Conservation (phyloP, 352 stramenopile species). For the Globisporangium camurandrum region DNA sequence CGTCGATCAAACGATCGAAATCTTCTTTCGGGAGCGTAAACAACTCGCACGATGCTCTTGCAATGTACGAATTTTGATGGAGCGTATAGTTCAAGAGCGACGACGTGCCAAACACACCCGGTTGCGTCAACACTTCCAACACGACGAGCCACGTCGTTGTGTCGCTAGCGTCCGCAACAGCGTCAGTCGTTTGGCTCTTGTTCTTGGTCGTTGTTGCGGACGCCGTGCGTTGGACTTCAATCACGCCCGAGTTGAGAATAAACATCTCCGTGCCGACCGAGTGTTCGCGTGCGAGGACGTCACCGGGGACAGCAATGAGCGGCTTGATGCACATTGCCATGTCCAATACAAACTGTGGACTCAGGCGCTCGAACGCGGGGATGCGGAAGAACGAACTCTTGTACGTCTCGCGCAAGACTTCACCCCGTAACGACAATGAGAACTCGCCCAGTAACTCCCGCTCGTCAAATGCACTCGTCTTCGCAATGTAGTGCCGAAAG, state of each 20-base stretch:
- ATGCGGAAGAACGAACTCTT: conserved; percentile 70
- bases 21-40: conserved; percentile 77
- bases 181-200: too few relatives aligned
- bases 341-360: conserved; percentile 74
- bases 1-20: conserved; percentile 72
- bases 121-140: conserved; percentile 63
- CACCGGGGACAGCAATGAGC: conserved; percentile 56
- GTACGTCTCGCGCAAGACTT: conserved; percentile 74
- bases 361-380: conserved; percentile 57
- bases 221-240: conserved; percentile 58
- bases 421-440: conserved; percentile 60
- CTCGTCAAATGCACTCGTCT: conserved; percentile 71
- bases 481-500: conserved; percentile 75
- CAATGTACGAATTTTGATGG: conserved; percentile 69
- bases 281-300: conserved; percentile 52
- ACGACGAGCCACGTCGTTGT: conserved; percentile 63
- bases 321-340: conserved; percentile 86
- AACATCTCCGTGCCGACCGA: conserved; percentile 78
- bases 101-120: conserved; percentile 58
- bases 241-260: conserved; percentile 67
- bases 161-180: too few relatives aligned
- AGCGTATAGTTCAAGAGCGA: conserved; percentile 69
- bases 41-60: conserved; percentile 62
- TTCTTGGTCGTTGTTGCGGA: too few relatives aligned
- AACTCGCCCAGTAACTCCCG: conserved; percentile 69